Evolutionary conservation across 2,329 filamentous ascomycete genomes (phyloP).

Genomic region (Daldinia sp.): DNA sequence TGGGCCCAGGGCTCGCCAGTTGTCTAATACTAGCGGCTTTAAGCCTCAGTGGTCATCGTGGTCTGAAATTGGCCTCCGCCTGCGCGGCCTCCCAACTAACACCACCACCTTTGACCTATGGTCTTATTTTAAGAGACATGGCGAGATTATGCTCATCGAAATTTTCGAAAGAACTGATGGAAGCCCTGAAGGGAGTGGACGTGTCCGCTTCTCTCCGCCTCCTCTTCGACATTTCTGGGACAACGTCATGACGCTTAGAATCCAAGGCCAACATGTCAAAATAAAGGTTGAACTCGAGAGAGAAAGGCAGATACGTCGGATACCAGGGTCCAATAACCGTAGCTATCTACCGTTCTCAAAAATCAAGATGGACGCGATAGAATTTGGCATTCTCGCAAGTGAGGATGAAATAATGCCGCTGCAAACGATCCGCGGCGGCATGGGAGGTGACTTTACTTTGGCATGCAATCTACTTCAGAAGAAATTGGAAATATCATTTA

Average conservation of each 20-base stretch:
- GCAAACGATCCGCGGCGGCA: slow-evolving; percentile 51
- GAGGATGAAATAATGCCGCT: slow-evolving; percentile 67
- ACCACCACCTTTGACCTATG: slow-evolving; percentile 34
- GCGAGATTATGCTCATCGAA: slow-evolving; percentile 34
- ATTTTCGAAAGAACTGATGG: slow-evolving; percentile 25
- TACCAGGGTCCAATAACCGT: slow-evolving; percentile 25
- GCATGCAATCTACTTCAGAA: slow-evolving; percentile 51
- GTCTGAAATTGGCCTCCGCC: slow-evolving; percentile 30
- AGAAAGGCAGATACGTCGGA: background rate
- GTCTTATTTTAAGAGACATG: slow-evolving; percentile 29
- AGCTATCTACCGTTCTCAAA: slow-evolving; percentile 25
- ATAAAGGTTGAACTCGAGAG: slow-evolving; percentile 23
- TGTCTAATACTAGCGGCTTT: slow-evolving; percentile 11
- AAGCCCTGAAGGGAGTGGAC: slow-evolving; percentile 11
- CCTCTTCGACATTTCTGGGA: slow-evolving; percentile 35
- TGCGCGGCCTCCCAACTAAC: slow-evolving; percentile 23
- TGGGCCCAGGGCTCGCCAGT: background rate
- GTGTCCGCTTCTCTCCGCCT: slow-evolving; percentile 38
- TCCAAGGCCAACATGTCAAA: slow-evolving; percentile 16
- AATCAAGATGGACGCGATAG: slow-evolving; percentile 28
- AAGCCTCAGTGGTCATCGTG: slow-evolving; percentile 39
- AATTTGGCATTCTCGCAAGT: slow-evolving; percentile 40
- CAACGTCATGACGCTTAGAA: slow-evolving; percentile 20
- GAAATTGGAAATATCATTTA: slow-evolving; percentile 53
- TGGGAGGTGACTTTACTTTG: slow-evolving; percentile 45